Percentiles rank a stretch among this genome's conserved stretches.
Conservation (phyloP, 805 yeast species). For the Nakazawaea ishiwadae region DNA sequence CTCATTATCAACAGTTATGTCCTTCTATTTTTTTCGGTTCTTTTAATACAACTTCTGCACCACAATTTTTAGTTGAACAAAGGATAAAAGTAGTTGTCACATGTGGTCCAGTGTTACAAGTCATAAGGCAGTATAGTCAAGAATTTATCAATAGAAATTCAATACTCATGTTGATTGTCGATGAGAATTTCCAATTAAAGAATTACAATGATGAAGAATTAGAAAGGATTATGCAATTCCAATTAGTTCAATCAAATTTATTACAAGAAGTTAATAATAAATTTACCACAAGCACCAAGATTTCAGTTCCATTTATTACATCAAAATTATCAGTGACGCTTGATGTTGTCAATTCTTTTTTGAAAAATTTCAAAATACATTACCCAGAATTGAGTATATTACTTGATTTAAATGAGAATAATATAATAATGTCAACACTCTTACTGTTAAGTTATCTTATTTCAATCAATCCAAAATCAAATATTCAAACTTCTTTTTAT, state of each 20-base stretch:
- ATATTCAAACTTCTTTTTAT: background rate
- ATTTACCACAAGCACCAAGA: background rate
- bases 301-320: slow-evolving; percentile 4
- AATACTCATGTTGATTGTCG: slow-evolving; percentile 7
- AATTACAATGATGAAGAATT: background rate
- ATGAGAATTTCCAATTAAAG: background rate
- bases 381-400: slow-evolving; percentile 9
- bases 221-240: background rate
- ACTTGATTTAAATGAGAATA: background rate
- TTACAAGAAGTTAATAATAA: slow-evolving; percentile 5
- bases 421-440: background rate
- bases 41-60: background rate
- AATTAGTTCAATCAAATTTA: background rate
- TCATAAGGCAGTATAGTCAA: background rate
- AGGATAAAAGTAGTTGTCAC: slow-evolving; percentile 3
- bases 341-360: background rate
- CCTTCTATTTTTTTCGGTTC: slow-evolving; percentile 9
- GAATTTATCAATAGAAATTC: background rate
- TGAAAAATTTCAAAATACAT: slow-evolving; percentile 1
- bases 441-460: slow-evolving; percentile 6
- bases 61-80: slow-evolving; percentile 1
- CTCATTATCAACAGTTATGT: background rate
- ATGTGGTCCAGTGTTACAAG: background rate
- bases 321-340: background rate
- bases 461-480: background rate